Evolutionary conservation across 1,284 basidiomycete species (phyloP).

Genomic region (Apiotrichum domesticum): DNA sequence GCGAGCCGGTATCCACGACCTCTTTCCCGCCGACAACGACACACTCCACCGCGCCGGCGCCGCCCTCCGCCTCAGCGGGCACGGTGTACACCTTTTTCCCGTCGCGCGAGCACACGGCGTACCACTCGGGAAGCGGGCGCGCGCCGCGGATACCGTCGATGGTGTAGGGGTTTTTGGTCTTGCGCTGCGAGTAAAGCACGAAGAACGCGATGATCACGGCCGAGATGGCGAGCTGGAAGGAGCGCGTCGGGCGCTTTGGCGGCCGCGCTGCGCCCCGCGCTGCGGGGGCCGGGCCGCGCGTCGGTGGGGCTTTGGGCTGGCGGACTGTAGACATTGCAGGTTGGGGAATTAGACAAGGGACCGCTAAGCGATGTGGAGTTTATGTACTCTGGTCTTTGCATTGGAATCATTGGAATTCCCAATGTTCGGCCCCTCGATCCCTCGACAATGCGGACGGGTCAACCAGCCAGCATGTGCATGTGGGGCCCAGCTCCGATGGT

Average conservation of each 20-base stretch:
- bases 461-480: too few relatives aligned
- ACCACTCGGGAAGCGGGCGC: conserved; percentile 23
- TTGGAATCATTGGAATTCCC: too few relatives aligned
- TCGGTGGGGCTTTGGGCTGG: conserved; percentile 4
- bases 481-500: too few relatives aligned
- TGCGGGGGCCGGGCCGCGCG: not conserved
- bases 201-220: conserved; percentile 33
- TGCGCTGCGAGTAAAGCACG: conserved; percentile 30
- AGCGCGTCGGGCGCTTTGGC: conserved; percentile 20
- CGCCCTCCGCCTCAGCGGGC: conserved; percentile 13
- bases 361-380: too few relatives aligned
- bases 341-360: too few relatives aligned
- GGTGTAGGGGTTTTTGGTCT: conserved; percentile 4
- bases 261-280: not conserved
- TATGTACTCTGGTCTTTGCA: too few relatives aligned
- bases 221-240: conserved; percentile 31
- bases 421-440: too few relatives aligned
- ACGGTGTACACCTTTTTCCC: conserved; percentile 34
- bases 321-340: conserved; percentile 4
- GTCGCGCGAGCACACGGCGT: conserved; percentile 34
- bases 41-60: conserved; percentile 54
- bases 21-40: conserved; percentile 57
- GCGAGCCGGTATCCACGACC: conserved; percentile 56
- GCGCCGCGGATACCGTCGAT: conserved; percentile 1
- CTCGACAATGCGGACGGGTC: too few relatives aligned